Evolutionary conservation across 768 basidiomycete genomes (phyloP), one percentile per base, ranked within the genome.

Genomic region (Collybia nuda): DNA sequence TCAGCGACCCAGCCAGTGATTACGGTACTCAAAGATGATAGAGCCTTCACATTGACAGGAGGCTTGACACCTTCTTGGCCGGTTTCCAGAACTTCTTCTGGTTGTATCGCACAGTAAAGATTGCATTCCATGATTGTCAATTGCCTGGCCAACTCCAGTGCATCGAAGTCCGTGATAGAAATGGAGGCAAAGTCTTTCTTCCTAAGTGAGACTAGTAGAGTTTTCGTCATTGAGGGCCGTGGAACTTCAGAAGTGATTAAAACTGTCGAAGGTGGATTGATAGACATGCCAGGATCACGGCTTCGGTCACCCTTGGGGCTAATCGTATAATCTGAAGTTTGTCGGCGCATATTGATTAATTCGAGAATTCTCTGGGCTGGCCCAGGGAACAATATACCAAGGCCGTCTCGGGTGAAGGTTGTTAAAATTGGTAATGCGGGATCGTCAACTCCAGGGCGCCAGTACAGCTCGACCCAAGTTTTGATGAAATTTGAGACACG

Each of bases 1-100:
- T 98, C 96, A 7, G 94, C 88, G 24, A 98, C 90, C 91, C 93
- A 96, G 3, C 94, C 95, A 1, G 94, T 98, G 57, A 98, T 87
- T 47, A 87, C 82, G 12, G 94, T 98, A 63, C 93, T 96, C 63
- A 98, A 70, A 5, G 88, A 84, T 40, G 87, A 87, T 56, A 98
- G 86, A 19, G 89, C 88, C 64, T 82, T 88, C 40, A 98, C 86
- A 56, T 89, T 89, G 44, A 78, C 67, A 17, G 84, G 80, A 6
- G 81, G 74, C 60, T 77, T 76, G 32, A 75, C 77, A 53, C 84
- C 82, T 53, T 86, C 84, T 62, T 90, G 85, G 3, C 88, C 90
- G 9, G 83, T 84, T 68, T 92, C 89, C 53, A 99, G 67, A 40
- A 99, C 77, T 65, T 98, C 97, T 57, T 93, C 90, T 0, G 95